Evolutionary conservation across 1,284 basidiomycete species (phyloP).

Genomic region (Marasmius fiardii): DNA sequence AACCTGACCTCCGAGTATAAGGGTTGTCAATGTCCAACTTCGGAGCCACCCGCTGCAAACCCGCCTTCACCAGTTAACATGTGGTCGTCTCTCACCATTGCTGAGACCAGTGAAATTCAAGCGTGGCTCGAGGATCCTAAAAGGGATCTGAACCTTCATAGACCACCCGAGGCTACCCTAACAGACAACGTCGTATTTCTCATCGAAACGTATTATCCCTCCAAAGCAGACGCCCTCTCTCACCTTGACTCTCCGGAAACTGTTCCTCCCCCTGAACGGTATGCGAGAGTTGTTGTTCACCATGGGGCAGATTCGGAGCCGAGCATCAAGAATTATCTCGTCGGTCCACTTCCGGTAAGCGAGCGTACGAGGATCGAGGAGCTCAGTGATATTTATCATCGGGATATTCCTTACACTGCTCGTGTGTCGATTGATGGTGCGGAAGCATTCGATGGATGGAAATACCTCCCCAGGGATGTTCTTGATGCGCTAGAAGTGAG

Average conservation of each 20-base stretch:
- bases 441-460: slow-evolving; percentile 32
- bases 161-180: slow-evolving; percentile 22
- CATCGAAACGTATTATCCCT: slow-evolving; percentile 47
- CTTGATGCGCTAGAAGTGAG: slow-evolving; percentile 38
- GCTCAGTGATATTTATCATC: slow-evolving; percentile 49
- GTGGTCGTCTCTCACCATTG: slow-evolving; percentile 43
- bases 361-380: slow-evolving; percentile 31
- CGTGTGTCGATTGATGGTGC: slow-evolving; percentile 36
- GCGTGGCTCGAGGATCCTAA: slow-evolving; percentile 48
- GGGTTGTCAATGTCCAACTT: too few species aligned
- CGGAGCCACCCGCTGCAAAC: too few species aligned
- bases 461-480: slow-evolving; percentile 27
- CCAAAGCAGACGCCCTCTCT: slow-evolving; percentile 45
- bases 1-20: too few species aligned
- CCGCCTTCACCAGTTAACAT: too few species aligned
- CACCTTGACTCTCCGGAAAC: slow-evolving; percentile 37
- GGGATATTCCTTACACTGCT: slow-evolving; percentile 49
- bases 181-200: slow-evolving; percentile 48
- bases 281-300: slow-evolving; percentile 47
- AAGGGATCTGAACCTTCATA: slow-evolving; percentile 46
- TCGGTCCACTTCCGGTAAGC: slow-evolving; percentile 52
- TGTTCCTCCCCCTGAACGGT: slow-evolving; percentile 27
- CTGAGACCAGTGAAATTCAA: slow-evolving; percentile 43
- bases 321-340: slow-evolving; percentile 47
- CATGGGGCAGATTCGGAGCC: slow-evolving; percentile 43